phyloP scores from a whole-genome alignment of 176 grass and related monocot genomes.

The Triticum urartu region DNA sequence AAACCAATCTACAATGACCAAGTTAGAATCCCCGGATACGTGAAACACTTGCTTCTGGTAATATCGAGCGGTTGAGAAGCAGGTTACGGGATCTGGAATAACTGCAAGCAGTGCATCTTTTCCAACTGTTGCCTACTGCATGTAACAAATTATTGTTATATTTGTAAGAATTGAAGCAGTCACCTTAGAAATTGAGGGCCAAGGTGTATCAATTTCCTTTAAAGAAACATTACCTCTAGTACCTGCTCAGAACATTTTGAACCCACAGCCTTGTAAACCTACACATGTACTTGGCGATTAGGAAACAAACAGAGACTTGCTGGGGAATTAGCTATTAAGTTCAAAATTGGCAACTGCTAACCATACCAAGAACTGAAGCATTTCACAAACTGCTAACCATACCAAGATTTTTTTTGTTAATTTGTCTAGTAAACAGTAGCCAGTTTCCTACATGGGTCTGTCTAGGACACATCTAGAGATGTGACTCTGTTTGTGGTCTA shows the following conservation, averaged over 20 bases:
- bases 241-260: conserved; percentile 82
- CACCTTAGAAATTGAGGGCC: not conserved
- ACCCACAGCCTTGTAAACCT: conserved; percentile 89
- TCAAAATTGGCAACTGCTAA: not conserved
- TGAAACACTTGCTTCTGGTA: conserved; percentile 79
- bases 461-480: no score
- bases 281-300: conserved; percentile 19
- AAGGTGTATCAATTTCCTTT: not conserved
- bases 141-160: conserved; percentile 22
- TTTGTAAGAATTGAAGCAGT: not conserved
- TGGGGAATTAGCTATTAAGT: not conserved
- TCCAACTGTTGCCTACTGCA: conserved; percentile 78
- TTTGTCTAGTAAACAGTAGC: not conserved
- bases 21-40: conserved; percentile 59
- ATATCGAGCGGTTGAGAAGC: conserved; percentile 69
- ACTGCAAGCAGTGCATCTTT: conserved; percentile 62
- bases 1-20: conserved; percentile 90
- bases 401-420: not conserved
- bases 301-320: not conserved
- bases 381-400: not conserved
- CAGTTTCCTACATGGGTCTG: not conserved
- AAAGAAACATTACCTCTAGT: conserved; percentile 62
- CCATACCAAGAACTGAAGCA: not conserved
- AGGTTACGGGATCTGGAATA: conserved; percentile 91
- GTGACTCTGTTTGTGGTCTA: no score